Evolutionary conservation across 164 flowering plant species (phyloP).

Genomic region (Chimonanthus praecox): DNA sequence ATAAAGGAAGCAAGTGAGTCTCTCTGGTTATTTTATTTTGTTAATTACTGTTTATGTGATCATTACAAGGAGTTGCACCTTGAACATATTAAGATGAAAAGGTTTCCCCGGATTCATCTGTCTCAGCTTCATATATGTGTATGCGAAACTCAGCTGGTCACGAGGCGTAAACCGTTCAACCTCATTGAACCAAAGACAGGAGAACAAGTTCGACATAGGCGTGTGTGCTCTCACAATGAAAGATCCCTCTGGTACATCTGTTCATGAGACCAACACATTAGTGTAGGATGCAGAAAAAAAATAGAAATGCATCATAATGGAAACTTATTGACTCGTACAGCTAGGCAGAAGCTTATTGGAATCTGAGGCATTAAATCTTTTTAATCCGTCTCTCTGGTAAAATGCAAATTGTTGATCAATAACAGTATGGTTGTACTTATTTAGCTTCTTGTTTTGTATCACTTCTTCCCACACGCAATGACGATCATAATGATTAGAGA

Average conservation of each 20-base stretch:
- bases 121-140: slow-evolving; percentile 75
- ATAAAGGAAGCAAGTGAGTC: not conserved
- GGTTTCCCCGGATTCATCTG: slow-evolving; percentile 74
- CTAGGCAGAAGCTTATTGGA: slow-evolving; percentile 79
- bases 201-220: slow-evolving; percentile 97
- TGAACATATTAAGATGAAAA: slow-evolving; percentile 89
- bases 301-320: not conserved
- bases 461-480: slow-evolving; percentile 99
- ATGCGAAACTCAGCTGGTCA: slow-evolving; percentile 96
- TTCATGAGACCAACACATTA: not conserved
- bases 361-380: slow-evolving; percentile 77
- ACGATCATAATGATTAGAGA: slow-evolving; percentile 94
- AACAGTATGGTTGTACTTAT: slow-evolving; percentile 83
- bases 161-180: slow-evolving; percentile 96
- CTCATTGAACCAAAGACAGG: slow-evolving; percentile 99
- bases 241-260: slow-evolving; percentile 99
- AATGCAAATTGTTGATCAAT: slow-evolving; percentile 91
- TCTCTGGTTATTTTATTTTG: not conserved
- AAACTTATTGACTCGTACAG: slow-evolving; percentile 45
- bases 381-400: slow-evolving; percentile 85
- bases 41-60: not conserved
- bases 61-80: slow-evolving; percentile 38
- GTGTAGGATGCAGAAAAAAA: not conserved
- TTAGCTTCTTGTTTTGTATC: slow-evolving; percentile 79
- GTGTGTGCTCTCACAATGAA: slow-evolving; percentile 94